Percentiles rank a stretch among this genome's conserved stretches.
Conservation (phyloP, 164 flowering plant species). For the Sextonia rubra region DNA sequence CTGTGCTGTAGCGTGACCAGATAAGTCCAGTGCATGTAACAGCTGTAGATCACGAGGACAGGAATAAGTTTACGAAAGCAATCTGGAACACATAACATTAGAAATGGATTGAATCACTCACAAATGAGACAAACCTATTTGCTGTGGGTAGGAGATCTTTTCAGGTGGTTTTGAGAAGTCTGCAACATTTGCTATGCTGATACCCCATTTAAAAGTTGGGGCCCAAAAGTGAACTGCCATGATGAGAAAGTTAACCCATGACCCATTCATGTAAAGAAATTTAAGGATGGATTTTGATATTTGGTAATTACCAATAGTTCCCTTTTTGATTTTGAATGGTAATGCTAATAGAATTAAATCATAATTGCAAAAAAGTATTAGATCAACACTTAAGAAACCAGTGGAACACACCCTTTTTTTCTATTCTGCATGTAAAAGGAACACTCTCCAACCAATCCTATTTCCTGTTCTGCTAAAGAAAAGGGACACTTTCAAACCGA, state of each 20-base stretch:
- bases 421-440: too few relatives aligned
- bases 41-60: constrained; percentile 9
- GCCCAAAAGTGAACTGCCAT: constrained; percentile 92
- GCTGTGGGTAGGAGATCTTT: constrained; percentile 66
- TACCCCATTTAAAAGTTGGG: constrained; percentile 87
- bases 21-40: constrained; percentile 53
- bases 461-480: too few relatives aligned
- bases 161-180: constrained; percentile 74
- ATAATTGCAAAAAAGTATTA: neutral
- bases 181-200: constrained; percentile 76
- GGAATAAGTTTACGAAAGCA: neutral
- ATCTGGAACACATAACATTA: constrained; percentile 6
- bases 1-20: constrained; percentile 81
- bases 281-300: neutral
- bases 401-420: too few relatives aligned
- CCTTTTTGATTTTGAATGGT: neutral
- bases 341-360: neutral
- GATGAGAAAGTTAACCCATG: constrained; percentile 2
- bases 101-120: neutral
- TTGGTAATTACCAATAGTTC: neutral
- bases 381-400: neutral
- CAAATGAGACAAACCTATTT: constrained; percentile 37
- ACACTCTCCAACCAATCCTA: too few relatives aligned
- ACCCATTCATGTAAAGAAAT: neutral
- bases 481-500: too few relatives aligned